A percentile compares a stretch with the other conserved stretches of the same genome.
phyloP scores from a whole-genome alignment of 2,329 filamentous ascomycete genomes.

The Hypoxylon sp. region DNA sequence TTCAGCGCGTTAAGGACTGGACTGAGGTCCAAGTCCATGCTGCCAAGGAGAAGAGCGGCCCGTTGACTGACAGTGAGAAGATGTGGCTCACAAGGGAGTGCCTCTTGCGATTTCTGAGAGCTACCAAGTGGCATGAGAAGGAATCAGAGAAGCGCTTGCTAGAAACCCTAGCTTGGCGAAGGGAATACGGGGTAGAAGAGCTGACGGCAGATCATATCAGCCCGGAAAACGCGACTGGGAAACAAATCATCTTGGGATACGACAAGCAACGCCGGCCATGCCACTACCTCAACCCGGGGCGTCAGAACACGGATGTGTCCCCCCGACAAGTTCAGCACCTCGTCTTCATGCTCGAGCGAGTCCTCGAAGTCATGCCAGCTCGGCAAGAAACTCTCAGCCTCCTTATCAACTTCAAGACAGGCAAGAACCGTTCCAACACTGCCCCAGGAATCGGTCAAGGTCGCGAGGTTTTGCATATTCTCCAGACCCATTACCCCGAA shows the following conservation, averaged over 20 bases:
- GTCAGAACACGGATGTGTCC: constrained; percentile 89
- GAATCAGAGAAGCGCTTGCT: constrained; percentile 82
- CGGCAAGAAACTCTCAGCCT: constrained; percentile 87
- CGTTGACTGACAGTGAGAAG: constrained; percentile 80
- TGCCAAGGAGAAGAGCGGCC: constrained; percentile 64
- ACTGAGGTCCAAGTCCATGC: constrained; percentile 70
- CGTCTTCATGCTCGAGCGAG: constrained; percentile 93
- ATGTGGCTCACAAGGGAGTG: constrained; percentile 94
- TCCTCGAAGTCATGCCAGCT: constrained; percentile 85
- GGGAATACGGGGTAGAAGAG: constrained; percentile 84
- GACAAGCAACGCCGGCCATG: constrained; percentile 88
- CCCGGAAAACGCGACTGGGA: constrained; percentile 94
- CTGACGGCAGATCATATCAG: constrained; percentile 88
- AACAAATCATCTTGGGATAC: constrained; percentile 88
- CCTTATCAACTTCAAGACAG: constrained; percentile 89
- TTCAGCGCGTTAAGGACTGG: constrained; percentile 76
- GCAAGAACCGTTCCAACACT: constrained; percentile 75
- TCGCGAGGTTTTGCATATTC: constrained; percentile 84
- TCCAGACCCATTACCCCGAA: constrained; percentile 97
- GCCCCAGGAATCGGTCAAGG: constrained; percentile 77
- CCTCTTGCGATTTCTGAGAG: constrained; percentile 88
- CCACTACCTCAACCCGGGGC: constrained; percentile 86
- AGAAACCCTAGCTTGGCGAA: constrained; percentile 83
- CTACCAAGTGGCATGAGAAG: constrained; percentile 85
- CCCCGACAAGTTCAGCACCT: constrained; percentile 91